These are phyloP conservation scores for Aegilops speltoides DNA, from an alignment of 176 grass and related monocot species.

Conservation along the genomic window DNA sequence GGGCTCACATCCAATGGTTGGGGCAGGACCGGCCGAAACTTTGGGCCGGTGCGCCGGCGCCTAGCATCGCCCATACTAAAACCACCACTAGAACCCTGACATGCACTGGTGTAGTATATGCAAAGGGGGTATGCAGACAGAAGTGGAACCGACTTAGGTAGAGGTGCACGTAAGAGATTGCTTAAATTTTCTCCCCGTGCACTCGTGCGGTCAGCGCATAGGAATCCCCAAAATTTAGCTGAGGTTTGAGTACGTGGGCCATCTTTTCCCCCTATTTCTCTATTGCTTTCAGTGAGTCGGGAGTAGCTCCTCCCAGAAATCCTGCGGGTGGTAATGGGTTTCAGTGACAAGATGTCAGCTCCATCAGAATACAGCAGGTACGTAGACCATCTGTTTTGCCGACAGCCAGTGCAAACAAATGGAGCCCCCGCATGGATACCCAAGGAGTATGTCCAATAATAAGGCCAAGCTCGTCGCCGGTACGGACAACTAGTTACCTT, in stretches of 20 bases:
- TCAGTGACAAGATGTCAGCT: conserved; percentile 94
- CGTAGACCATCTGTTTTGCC: conserved; percentile 52
- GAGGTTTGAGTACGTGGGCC: conserved; percentile 40
- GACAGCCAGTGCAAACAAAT: conserved; percentile 45
- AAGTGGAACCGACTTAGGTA: conserved; percentile 8
- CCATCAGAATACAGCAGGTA: conserved; percentile 54
- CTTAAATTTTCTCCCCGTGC: conserved; percentile 39
- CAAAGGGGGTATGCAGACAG: neutral
- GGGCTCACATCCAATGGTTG: no score
- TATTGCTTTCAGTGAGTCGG: conserved; percentile 53
- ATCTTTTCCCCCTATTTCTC: conserved; percentile 34
- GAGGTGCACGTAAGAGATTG: conserved; percentile 7
- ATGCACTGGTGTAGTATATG: no score
- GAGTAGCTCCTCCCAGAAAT: conserved; percentile 67
- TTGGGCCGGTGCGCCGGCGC: no score
- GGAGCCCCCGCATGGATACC: conserved; percentile 31
- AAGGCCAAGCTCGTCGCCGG: conserved; percentile 15
- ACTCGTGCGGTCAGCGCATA: conserved; percentile 97
- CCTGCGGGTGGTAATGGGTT: conserved; percentile 69
- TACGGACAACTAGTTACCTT: conserved; percentile 14
- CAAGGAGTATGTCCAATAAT: conserved; percentile 33
- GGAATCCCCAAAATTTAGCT: conserved; percentile 63
- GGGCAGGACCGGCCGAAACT: no score
- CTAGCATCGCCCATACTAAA: no score
- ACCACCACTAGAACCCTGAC: no score